phyloP scores from a whole-genome alignment of 2,329 filamentous ascomycete genomes.

The Hirsutella thompsonii region DNA sequence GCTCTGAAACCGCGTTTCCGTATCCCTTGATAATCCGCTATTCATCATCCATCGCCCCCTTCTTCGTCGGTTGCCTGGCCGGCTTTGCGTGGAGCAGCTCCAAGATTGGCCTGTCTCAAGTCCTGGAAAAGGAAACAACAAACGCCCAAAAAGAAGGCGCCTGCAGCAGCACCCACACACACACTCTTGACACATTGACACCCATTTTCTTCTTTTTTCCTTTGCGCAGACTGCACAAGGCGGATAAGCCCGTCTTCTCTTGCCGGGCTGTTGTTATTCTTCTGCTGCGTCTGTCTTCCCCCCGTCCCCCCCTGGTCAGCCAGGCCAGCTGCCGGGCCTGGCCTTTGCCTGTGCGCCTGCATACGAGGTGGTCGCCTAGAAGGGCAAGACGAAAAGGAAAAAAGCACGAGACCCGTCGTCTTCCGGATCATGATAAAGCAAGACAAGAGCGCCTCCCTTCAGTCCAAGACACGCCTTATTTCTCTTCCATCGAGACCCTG shows the following conservation, averaged over 20 bases:
- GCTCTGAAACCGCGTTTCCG: too few relatives aligned
- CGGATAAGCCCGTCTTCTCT: too few relatives aligned
- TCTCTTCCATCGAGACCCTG: background rate
- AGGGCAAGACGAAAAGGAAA: background rate
- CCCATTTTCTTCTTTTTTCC: too few relatives aligned
- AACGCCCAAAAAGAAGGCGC: background rate
- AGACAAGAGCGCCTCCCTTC: background rate
- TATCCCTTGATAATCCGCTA: too few relatives aligned
- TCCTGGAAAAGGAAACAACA: background rate
- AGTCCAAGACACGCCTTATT: background rate
- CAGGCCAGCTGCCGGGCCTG: too few relatives aligned
- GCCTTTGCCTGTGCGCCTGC: background rate
- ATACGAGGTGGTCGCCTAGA: background rate
- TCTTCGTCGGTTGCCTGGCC: background rate
- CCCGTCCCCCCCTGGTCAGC: too few relatives aligned
- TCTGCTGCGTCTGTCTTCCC: too few relatives aligned
- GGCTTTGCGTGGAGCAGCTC: background rate
- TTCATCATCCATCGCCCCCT: background rate
- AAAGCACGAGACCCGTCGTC: background rate
- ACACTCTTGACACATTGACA: too few relatives aligned
- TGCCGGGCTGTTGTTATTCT: too few relatives aligned
- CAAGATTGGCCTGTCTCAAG: background rate
- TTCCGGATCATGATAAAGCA: background rate
- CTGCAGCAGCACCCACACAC: background rate
- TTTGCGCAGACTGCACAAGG: too few relatives aligned